Evolutionary conservation across 305 asterid genomes (phyloP).

Genomic region (Fraxinus nigra): DNA sequence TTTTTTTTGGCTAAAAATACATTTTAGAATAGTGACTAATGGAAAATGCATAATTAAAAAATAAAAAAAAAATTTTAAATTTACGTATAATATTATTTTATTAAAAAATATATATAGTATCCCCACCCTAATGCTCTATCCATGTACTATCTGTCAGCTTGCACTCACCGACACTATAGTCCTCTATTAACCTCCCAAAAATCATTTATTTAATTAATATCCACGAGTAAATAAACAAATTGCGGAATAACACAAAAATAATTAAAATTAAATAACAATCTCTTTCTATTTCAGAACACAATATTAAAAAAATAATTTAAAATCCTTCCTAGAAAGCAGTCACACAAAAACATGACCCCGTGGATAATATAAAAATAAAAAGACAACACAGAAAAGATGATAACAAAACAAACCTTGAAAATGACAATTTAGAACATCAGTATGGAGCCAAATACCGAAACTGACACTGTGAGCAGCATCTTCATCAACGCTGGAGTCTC

Average conservation of each 20-base stretch:
- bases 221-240: neutral
- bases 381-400: neutral
- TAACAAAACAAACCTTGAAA: constrained; percentile 24
- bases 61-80: no score
- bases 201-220: neutral
- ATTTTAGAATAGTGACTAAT: no score
- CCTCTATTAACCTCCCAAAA: neutral
- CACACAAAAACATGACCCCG: constrained; percentile 21
- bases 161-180: neutral
- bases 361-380: neutral
- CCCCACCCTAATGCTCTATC: neutral
- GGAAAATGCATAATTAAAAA: no score
- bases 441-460: constrained; percentile 44
- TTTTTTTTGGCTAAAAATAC: no score
- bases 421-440: constrained; percentile 55
- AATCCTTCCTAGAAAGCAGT: constrained; percentile 24
- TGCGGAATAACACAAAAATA: neutral
- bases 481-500: constrained; percentile 40
- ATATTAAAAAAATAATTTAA: constrained; percentile 11
- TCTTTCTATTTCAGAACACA: constrained; percentile 1
- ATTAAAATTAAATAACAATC: neutral
- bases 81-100: no score
- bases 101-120: no score
- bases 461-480: constrained; percentile 41
- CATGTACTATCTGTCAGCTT: neutral